Conservation (phyloP, 331 rosid genomes). For the Malus hybrid region DNA sequence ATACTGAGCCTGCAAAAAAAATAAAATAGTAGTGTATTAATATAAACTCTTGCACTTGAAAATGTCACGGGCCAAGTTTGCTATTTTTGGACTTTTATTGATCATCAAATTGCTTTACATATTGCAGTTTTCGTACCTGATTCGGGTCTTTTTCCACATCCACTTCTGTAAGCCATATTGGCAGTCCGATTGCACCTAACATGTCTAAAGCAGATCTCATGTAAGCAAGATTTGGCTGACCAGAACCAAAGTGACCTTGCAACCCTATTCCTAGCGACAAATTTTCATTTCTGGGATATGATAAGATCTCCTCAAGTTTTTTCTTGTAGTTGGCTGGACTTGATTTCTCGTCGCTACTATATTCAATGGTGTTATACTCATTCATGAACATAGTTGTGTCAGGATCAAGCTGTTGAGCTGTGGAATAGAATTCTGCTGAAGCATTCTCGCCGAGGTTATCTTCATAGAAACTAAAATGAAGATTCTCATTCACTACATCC, state of each 20-base stretch:
- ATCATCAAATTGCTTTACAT: not conserved
- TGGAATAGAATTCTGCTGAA: slow-evolving; percentile 31
- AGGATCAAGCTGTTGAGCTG: slow-evolving; percentile 55
- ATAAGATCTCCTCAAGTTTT: slow-evolving; percentile 40
- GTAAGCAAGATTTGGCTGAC: slow-evolving; percentile 52
- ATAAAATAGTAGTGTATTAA: not conserved
- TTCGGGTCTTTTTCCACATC: slow-evolving; percentile 26
- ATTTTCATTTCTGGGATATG: slow-evolving; percentile 39
- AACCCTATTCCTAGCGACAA: slow-evolving; percentile 47
- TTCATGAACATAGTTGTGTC: slow-evolving; percentile 51
- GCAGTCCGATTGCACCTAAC: slow-evolving; percentile 42
- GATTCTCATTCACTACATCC: slow-evolving; percentile 79
- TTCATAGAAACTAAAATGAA: slow-evolving; percentile 60
- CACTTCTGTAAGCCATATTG: slow-evolving; percentile 85
- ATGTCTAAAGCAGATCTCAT: slow-evolving; percentile 57
- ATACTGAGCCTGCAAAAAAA: slow-evolving; percentile 44
- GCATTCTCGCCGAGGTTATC: slow-evolving; percentile 45
- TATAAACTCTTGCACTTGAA: not conserved
- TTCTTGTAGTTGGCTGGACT: slow-evolving; percentile 34
- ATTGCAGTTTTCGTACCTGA: slow-evolving; percentile 37
- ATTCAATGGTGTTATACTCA: slow-evolving; percentile 54
- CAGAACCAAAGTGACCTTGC: slow-evolving; percentile 47
- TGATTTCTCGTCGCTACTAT: slow-evolving; percentile 22
- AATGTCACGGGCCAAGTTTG: not conserved
- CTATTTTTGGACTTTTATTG: not conserved